phyloP scores from a whole-genome alignment of 208 protist genomes.

The Wallacemonas sp. region DNA sequence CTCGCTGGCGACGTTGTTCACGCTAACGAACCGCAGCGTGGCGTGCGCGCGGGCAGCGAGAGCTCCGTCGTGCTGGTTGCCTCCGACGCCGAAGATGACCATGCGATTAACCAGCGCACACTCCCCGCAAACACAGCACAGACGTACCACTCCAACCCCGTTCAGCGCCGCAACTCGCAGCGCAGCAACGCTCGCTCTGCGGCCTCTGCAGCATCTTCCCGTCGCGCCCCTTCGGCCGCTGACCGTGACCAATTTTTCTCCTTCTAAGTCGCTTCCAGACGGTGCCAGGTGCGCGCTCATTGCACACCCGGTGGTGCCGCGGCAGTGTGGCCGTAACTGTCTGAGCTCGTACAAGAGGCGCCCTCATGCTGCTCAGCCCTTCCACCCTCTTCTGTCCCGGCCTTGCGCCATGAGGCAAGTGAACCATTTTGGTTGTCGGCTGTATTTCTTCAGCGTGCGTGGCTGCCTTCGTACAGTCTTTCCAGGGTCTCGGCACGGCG shows the following conservation, averaged over 20 bases:
- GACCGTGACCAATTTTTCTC: constrained; percentile 13
- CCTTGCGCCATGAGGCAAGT: no score
- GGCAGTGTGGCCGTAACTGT: no score
- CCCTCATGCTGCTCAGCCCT: no score
- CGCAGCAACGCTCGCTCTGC: constrained; percentile 4
- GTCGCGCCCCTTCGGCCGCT: background rate
- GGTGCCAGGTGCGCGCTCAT: no score
- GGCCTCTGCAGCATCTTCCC: background rate
- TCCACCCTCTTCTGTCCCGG: no score
- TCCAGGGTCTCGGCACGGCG: no score
- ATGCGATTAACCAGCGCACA: background rate
- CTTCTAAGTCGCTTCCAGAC: no score
- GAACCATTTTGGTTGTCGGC: no score
- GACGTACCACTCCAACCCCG: constrained; percentile 18
- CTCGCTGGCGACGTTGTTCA: constrained; percentile 1
- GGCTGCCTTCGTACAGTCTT: no score
- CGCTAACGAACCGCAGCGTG: background rate
- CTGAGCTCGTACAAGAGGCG: no score
- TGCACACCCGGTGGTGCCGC: no score
- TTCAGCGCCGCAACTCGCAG: constrained; percentile 3
- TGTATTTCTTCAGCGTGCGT: no score
- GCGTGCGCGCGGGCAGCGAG: background rate
- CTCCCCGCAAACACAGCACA: background rate
- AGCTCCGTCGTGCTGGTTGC: constrained; percentile 23
- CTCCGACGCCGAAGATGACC: constrained; percentile 26